Percentiles rank a stretch among this genome's conserved stretches.
These are phyloP conservation scores for Tranzscheliella williamsii DNA, from an alignment of 1,284 basidiomycete species.

Conservation along the genomic window DNA sequence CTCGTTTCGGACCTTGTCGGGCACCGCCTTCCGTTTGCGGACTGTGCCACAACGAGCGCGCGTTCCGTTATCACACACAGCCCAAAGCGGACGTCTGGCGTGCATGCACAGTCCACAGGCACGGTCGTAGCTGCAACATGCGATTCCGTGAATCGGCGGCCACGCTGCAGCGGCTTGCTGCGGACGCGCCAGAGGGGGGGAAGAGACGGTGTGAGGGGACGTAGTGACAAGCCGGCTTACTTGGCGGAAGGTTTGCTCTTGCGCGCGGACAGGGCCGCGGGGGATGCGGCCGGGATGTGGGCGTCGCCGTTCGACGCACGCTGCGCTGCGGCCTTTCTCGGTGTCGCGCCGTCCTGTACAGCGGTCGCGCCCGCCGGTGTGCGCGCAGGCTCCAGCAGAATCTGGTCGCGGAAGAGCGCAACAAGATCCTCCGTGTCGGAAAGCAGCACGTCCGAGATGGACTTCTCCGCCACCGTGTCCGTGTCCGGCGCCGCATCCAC, in stretches of 20 bases:
- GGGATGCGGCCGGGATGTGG: too few species aligned
- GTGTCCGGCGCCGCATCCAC: not conserved
- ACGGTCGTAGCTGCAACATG: too few species aligned
- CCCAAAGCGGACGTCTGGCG: too few species aligned
- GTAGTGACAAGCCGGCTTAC: not conserved
- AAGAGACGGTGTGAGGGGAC: not conserved
- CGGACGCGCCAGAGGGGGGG: too few species aligned
- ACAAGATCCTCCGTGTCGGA: slow-evolving; percentile 32
- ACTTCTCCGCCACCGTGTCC: not conserved
- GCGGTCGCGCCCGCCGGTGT: slow-evolving; percentile 4
- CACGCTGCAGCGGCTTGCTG: too few species aligned
- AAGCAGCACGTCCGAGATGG: slow-evolving; percentile 17
- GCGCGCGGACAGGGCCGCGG: too few species aligned
- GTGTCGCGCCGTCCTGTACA: slow-evolving; percentile 3
- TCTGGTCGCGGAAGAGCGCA: slow-evolving; percentile 21
- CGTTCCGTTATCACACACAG: too few species aligned
- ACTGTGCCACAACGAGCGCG: too few species aligned
- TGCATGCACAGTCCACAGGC: too few species aligned
- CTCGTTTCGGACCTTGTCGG: too few species aligned
- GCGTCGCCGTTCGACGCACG: slow-evolving; percentile 3
- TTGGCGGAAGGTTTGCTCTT: not conserved
- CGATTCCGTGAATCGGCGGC: too few species aligned
- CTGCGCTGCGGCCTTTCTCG: slow-evolving; percentile 4
- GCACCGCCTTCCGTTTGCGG: too few species aligned
- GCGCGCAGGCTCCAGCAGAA: slow-evolving; percentile 3